phyloP scores from a whole-genome alignment of 2,329 filamentous ascomycete genomes.

The Trichophyton mentagrophytes region DNA sequence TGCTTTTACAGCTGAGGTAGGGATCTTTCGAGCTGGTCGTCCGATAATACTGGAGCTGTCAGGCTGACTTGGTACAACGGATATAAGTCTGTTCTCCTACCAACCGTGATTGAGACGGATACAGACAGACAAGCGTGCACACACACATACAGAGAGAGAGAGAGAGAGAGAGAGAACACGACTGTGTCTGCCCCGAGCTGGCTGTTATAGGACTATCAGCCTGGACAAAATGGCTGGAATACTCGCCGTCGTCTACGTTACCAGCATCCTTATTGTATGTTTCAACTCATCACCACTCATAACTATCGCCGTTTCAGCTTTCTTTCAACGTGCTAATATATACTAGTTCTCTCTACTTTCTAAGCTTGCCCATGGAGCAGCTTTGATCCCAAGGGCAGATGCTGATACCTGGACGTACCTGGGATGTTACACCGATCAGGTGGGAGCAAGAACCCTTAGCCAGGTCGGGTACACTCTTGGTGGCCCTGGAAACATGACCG shows the following conservation, averaged over 20 bases:
- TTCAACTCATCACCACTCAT: background rate
- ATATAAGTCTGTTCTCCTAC: background rate
- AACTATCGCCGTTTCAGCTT: no score
- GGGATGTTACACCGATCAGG: slow-evolving; percentile 17
- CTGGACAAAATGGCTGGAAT: background rate
- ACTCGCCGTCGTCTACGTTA: background rate
- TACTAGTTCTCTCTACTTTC: slow-evolving; percentile 10
- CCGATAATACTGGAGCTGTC: background rate
- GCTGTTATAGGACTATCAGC: background rate
- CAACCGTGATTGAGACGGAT: no score
- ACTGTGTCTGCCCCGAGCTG: background rate
- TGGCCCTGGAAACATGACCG: slow-evolving; percentile 17
- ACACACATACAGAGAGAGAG: background rate
- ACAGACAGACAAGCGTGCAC: no score
- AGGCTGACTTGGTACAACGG: background rate
- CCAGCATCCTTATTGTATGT: background rate
- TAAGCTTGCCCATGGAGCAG: slow-evolving; percentile 10
- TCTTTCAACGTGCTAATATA: no score
- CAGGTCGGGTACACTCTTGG: slow-evolving; percentile 9
- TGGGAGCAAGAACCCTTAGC: slow-evolving; percentile 13
- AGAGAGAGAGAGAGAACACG: background rate
- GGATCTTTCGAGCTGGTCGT: background rate
- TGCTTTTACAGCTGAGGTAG: background rate
- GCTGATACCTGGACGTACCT: slow-evolving; percentile 15
- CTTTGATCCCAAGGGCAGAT: slow-evolving; percentile 11